Evolutionary conservation across 768 basidiomycete species (phyloP).

Genomic region (Suillus alpinus): DNA sequence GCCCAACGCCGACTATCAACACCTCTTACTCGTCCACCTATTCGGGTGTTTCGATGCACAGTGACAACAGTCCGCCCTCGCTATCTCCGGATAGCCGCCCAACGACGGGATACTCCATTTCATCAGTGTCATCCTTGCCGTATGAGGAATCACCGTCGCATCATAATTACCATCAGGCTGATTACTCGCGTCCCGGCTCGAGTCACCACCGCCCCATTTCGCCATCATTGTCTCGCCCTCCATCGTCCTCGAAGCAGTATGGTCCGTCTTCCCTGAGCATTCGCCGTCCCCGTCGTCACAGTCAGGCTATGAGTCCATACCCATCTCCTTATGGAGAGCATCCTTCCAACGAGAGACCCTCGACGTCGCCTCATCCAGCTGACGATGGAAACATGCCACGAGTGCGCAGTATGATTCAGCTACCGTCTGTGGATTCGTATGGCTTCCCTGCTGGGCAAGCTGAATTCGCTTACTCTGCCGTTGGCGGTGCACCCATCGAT

Average conservation of each 20-base stretch:
- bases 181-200: constrained; percentile 74
- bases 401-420: constrained; percentile 81
- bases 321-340: constrained; percentile 77
- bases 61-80: constrained; percentile 65
- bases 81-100: constrained; percentile 85
- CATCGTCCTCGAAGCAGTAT: constrained; percentile 61
- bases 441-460: constrained; percentile 61
- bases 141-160: constrained; percentile 56
- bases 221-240: constrained; percentile 65
- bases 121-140: constrained; percentile 73
- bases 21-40: constrained; percentile 68
- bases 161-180: constrained; percentile 38
- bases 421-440: constrained; percentile 71
- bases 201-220: constrained; percentile 65
- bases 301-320: constrained; percentile 86
- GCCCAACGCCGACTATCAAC: constrained; percentile 68
- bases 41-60: constrained; percentile 65
- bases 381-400: constrained; percentile 59
- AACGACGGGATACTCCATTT: constrained; percentile 82
- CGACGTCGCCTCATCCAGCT: constrained; percentile 67
- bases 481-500: constrained; percentile 40
- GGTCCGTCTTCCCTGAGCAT: constrained; percentile 59
- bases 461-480: constrained; percentile 81
- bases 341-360: constrained; percentile 54
- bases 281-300: constrained; percentile 72